A percentile compares a stretch with the other conserved stretches of the same genome.
Evolutionary conservation across 805 yeast genomes (phyloP).

Genomic region (Candida arabinofermentans): DNA sequence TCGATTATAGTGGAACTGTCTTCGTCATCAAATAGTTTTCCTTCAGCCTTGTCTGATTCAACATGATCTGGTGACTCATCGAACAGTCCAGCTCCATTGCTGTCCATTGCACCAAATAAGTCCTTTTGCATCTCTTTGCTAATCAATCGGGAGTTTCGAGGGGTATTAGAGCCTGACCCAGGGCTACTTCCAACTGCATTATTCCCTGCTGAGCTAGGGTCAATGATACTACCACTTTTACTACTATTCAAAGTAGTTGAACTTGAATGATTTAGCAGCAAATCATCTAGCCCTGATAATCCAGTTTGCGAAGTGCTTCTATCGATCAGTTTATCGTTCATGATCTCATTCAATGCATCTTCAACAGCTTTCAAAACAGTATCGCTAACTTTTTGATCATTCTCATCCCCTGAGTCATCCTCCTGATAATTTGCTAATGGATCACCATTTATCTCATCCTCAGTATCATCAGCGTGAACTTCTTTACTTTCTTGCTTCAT

Average conservation of each 20-base stretch:
- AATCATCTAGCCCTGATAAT: constrained; percentile 9
- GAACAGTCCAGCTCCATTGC: constrained; percentile 16
- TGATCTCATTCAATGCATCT: constrained; percentile 60
- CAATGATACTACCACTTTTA: not conserved
- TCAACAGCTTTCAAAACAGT: constrained; percentile 59
- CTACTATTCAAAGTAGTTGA: not conserved
- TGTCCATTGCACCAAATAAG: constrained; percentile 26
- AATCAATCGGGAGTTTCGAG: constrained; percentile 23
- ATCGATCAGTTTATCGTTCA: constrained; percentile 27
- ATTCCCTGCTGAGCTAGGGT: not conserved
- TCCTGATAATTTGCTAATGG: constrained; percentile 30
- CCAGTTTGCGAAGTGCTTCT: constrained; percentile 1
- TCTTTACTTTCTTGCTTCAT: not conserved
- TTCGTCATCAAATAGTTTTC: constrained; percentile 32
- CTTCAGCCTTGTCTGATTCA: constrained; percentile 24
- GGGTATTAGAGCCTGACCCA: constrained; percentile 13
- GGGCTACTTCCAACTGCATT: not conserved
- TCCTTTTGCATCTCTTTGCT: constrained; percentile 30
- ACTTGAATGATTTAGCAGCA: not conserved
- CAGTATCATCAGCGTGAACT: constrained; percentile 4
- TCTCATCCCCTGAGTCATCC: constrained; percentile 31
- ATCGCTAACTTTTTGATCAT: constrained; percentile 35
- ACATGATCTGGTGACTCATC: constrained; percentile 9
- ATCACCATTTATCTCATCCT: constrained; percentile 28
- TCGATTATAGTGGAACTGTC: constrained; percentile 12